phyloP scores from a whole-genome alignment of 805 yeast genomes.

The Torulaspora maleeae region DNA sequence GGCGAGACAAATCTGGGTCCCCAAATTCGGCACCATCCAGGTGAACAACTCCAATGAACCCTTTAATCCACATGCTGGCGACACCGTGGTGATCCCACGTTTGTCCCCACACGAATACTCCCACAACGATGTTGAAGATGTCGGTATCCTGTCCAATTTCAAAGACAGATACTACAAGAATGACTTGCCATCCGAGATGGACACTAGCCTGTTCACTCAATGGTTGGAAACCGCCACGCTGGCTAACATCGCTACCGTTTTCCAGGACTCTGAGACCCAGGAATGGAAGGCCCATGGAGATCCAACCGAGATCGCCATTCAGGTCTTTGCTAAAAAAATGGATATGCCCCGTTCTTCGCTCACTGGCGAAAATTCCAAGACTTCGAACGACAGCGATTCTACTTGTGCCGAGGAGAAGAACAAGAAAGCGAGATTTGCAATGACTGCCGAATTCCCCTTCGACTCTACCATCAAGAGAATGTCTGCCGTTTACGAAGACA shows the following conservation, averaged over 20 bases:
- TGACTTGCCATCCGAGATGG: constrained; percentile 16
- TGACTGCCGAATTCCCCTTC: constrained; percentile 77
- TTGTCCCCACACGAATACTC: constrained; percentile 43
- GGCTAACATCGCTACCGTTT: constrained; percentile 73
- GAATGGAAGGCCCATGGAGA: constrained; percentile 81
- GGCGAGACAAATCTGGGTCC: constrained; percentile 75
- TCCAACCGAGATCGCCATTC: constrained; percentile 86
- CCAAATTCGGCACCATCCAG: constrained; percentile 66
- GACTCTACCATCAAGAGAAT: constrained; percentile 80
- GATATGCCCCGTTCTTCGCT: constrained; percentile 44
- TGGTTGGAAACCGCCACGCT: constrained; percentile 68
- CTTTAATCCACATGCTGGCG: constrained; percentile 94
- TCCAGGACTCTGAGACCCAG: constrained; percentile 41
- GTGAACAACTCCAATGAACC: constrained; percentile 60
- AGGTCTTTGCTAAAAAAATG: constrained; percentile 64
- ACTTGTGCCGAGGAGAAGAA: constrained; percentile 61
- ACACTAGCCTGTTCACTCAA: constrained; percentile 34
- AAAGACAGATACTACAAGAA: constrained; percentile 18
- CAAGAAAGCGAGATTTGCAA: constrained; percentile 34
- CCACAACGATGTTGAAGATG: constrained; percentile 31
- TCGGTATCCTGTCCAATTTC: constrained; percentile 27
- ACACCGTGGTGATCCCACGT: constrained; percentile 74
- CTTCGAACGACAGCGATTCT: constrained; percentile 38
- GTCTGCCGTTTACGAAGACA: constrained; percentile 66
- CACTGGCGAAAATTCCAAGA: constrained; percentile 35